Percentiles rank a stretch among this genome's conserved stretches.
Conservation (phyloP, 768 basidiomycete species). For the Tricholoma bakamatsutake region DNA sequence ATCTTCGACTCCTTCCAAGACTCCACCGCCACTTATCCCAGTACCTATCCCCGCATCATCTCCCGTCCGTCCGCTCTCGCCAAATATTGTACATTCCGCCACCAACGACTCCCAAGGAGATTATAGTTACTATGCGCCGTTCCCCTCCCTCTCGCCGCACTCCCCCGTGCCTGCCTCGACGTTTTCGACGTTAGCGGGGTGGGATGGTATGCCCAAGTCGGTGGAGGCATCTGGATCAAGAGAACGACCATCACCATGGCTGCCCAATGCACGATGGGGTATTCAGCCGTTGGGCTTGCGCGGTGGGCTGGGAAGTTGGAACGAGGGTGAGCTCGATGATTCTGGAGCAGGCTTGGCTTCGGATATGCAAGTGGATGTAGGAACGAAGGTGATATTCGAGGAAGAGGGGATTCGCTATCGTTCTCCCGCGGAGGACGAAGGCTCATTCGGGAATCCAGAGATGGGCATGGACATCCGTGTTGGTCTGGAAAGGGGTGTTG, state of each 20-base stretch:
- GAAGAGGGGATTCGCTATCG: neutral
- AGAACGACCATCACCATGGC: neutral
- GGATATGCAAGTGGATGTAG: neutral
- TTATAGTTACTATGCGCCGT: neutral
- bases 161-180: neutral
- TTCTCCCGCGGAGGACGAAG: neutral
- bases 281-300: neutral
- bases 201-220: neutral
- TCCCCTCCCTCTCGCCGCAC: neutral
- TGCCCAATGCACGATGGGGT: neutral
- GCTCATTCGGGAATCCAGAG: neutral
- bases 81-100: neutral
- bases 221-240: neutral
- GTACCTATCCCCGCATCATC: neutral
- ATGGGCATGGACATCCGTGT: neutral
- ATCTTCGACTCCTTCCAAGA: slow-evolving; percentile 1
- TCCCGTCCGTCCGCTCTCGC: neutral
- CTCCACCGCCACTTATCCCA: neutral
- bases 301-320: neutral
- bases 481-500: neutral
- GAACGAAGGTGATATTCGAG: neutral
- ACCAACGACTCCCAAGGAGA: neutral
- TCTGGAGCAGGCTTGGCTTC: neutral
- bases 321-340: neutral
- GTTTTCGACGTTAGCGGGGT: slow-evolving; percentile 1